Evolutionary conservation across 169 alveolate species (phyloP).

Genomic region (Plasmodium falciparum): DNA sequence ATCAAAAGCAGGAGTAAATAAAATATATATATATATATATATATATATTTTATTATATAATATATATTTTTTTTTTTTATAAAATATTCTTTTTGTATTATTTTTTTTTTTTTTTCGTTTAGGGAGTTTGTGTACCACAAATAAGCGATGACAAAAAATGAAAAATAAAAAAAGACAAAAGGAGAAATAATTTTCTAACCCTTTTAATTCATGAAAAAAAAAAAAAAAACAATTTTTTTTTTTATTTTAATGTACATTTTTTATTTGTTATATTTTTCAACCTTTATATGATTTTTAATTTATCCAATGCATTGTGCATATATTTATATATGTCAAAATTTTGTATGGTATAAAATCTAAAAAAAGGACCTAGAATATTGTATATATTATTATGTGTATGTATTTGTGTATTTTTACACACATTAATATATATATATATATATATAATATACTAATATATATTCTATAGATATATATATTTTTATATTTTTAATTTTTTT

Average conservation of each 20-base stretch:
- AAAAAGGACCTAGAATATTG: too few relatives aligned
- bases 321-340: background rate
- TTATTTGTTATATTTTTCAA: too few relatives aligned
- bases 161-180: constrained; percentile 26
- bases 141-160: constrained; percentile 20
- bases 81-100: background rate
- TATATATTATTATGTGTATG: too few relatives aligned
- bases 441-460: too few relatives aligned
- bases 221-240: too few relatives aligned
- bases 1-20: constrained; percentile 74
- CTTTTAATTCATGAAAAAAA: background rate
- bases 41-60: background rate
- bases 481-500: too few relatives aligned
- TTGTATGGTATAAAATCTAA: too few relatives aligned
- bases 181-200: background rate
- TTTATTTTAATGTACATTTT: too few relatives aligned
- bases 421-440: too few relatives aligned
- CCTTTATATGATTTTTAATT: background rate
- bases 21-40: background rate
- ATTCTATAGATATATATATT: too few relatives aligned
- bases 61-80: background rate
- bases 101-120: constrained; percentile 13
- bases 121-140: constrained; percentile 74
- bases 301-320: background rate
- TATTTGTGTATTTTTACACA: too few relatives aligned